phyloP scores from a whole-genome alignment of 352 stramenopile genomes.

The Pythium diclinum region DNA sequence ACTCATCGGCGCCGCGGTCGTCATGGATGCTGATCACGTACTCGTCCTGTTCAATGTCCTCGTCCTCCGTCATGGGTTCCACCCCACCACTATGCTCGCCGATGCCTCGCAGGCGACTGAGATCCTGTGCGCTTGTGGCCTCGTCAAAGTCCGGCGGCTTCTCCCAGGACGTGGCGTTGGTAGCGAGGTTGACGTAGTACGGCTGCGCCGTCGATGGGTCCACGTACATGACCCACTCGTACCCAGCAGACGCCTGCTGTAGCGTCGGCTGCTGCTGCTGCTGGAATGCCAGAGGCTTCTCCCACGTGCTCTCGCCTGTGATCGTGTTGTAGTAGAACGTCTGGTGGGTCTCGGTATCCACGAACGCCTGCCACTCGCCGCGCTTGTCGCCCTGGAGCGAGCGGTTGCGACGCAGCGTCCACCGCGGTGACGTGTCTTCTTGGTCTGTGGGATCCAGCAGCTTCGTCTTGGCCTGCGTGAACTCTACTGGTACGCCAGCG shows the following conservation, averaged over 20 bases:
- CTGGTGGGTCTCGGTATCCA: constrained; percentile 51
- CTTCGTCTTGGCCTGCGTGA: constrained; percentile 11
- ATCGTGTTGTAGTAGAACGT: constrained; percentile 69
- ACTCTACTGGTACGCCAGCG: constrained; percentile 11
- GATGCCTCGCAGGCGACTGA: constrained; percentile 15
- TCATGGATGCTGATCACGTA: constrained; percentile 35
- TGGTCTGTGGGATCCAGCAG: background rate
- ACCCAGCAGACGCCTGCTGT: constrained; percentile 6
- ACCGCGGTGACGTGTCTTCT: constrained; percentile 3
- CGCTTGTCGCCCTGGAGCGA: constrained; percentile 28
- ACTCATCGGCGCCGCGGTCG: constrained; percentile 16
- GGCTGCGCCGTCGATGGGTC: constrained; percentile 36
- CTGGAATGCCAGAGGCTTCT: constrained; percentile 22
- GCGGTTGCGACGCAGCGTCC: constrained; percentile 25
- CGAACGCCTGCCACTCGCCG: constrained; percentile 52
- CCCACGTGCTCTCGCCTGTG: constrained; percentile 65
- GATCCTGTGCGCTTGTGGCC: background rate
- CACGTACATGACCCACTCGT: constrained; percentile 46
- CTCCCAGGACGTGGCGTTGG: constrained; percentile 52
- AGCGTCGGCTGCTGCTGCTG: background rate
- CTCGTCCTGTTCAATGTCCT: constrained; percentile 31
- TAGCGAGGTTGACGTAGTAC: constrained; percentile 58
- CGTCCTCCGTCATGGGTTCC: background rate
- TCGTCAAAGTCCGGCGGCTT: constrained; percentile 28
- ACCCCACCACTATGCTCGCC: background rate